A percentile compares a stretch with the other conserved stretches of the same genome.
phyloP scores from a whole-genome alignment of 78 protist genomes.

The Dictyostelium citrinum region DNA sequence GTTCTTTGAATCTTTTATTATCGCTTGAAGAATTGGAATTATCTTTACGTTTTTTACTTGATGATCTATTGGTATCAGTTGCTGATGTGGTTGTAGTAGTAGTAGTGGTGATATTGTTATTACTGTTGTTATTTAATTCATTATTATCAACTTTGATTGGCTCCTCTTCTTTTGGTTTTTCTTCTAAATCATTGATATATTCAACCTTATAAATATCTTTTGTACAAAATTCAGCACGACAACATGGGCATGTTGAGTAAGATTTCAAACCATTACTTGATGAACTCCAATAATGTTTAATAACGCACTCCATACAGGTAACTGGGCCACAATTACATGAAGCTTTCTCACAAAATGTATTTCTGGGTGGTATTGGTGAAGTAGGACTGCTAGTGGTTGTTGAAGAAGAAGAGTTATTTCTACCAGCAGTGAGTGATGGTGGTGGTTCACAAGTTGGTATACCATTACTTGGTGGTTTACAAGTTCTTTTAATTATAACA shows the following conservation, averaged over 20 bases:
- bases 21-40: not conserved
- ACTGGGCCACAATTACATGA: constrained; percentile 51
- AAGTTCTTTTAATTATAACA: constrained; percentile 27
- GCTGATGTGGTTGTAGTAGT: not conserved
- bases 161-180: not conserved
- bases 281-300: constrained; percentile 50
- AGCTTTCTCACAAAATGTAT: not conserved
- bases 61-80: not conserved
- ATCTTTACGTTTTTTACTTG: not conserved
- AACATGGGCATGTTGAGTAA: constrained; percentile 48
- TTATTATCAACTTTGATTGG: not conserved
- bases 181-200: not conserved
- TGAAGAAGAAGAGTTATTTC: not conserved
- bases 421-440: not conserved
- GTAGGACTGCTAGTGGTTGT: not conserved
- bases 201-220: constrained; percentile 50
- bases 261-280: constrained; percentile 20
- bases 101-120: not conserved
- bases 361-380: not conserved
- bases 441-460: not conserved
- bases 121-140: not conserved
- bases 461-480: not conserved
- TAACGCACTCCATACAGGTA: constrained; percentile 41
- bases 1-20: constrained; percentile 9
- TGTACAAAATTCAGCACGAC: constrained; percentile 63